A percentile compares a stretch with the other conserved stretches of the same genome.
Evolutionary conservation across 1,284 basidiomycete genomes (phyloP).

Genomic region (Pascua guehoae): DNA sequence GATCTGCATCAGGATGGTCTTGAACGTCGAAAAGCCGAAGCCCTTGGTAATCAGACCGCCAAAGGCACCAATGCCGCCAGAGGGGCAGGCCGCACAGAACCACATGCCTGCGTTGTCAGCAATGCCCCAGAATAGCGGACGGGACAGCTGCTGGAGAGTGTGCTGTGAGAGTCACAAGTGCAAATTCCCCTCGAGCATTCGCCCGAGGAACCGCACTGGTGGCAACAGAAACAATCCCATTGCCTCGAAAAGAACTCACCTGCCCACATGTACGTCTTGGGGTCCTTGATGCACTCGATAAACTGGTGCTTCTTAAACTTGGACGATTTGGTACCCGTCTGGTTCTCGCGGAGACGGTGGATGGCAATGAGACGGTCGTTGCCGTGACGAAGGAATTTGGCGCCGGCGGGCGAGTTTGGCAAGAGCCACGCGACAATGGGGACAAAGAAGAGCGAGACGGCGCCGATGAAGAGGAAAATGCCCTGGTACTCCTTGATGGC

Average conservation of each 20-base stretch:
- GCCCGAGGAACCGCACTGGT: too few species aligned
- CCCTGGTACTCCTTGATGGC: slow-evolving; percentile 42
- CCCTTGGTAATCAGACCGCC: slow-evolving; percentile 44
- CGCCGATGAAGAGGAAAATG: slow-evolving; percentile 57
- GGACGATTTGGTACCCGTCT: slow-evolving; percentile 45
- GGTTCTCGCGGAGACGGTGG: slow-evolving; percentile 46
- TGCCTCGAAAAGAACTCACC: not conserved
- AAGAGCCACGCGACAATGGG: slow-evolving; percentile 53
- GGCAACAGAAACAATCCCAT: too few species aligned
- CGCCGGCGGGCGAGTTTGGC: slow-evolving; percentile 44
- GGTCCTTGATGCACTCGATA: slow-evolving; percentile 44
- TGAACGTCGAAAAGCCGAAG: slow-evolving; percentile 46
- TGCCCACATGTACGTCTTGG: slow-evolving; percentile 41
- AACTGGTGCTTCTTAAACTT: slow-evolving; percentile 48
- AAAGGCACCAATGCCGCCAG: slow-evolving; percentile 46
- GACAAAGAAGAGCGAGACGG: slow-evolving; percentile 51
- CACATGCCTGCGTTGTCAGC: slow-evolving; percentile 22
- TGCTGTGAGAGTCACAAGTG: too few species aligned
- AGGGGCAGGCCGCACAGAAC: slow-evolving; percentile 40
- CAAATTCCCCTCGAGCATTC: not conserved
- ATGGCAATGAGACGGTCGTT: slow-evolving; percentile 46
- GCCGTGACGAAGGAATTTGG: slow-evolving; percentile 41
- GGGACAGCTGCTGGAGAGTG: too few species aligned
- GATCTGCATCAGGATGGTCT: slow-evolving; percentile 46
- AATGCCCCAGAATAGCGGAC: not conserved